Evolutionary conservation across 345 rosid species (phyloP).

Genomic region (Eutrema yunnanense): DNA sequence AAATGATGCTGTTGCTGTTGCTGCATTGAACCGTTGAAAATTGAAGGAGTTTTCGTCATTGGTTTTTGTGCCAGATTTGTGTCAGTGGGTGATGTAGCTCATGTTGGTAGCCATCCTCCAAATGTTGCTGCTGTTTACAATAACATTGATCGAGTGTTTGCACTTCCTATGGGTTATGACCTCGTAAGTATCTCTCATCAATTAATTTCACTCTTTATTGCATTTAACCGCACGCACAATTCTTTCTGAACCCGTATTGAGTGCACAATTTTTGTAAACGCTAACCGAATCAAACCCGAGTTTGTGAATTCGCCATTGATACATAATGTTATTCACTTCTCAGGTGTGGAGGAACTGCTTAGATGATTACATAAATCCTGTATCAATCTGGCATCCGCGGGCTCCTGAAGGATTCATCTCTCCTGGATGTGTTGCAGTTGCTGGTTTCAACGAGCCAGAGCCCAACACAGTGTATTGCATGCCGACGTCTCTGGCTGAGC

Average conservation of each 20-base stretch:
- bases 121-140: slow-evolving; percentile 82
- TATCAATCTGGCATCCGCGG: slow-evolving; percentile 91
- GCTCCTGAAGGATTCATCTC: slow-evolving; percentile 79
- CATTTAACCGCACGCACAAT: background rate
- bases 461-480: slow-evolving; percentile 50
- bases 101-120: slow-evolving; percentile 80
- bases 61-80: slow-evolving; percentile 45
- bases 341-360: slow-evolving; percentile 96
- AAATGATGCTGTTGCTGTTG: background rate
- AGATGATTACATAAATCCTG: slow-evolving; percentile 60
- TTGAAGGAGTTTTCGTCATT: slow-evolving; percentile 16
- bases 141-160: slow-evolving; percentile 42
- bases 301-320: background rate
- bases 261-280: background rate
- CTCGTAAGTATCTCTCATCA: slow-evolving; percentile 47
- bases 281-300: background rate
- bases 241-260: background rate
- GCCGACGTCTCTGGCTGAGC: slow-evolving; percentile 60
- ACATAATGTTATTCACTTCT: background rate
- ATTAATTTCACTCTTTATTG: background rate
- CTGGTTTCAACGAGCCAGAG: slow-evolving; percentile 67
- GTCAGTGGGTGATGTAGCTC: slow-evolving; percentile 85
- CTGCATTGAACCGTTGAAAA: background rate
- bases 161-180: slow-evolving; percentile 82
- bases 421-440: slow-evolving; percentile 71